phyloP scores from a whole-genome alignment of 2,329 filamentous ascomycete species.

The Penicillium sp. region DNA sequence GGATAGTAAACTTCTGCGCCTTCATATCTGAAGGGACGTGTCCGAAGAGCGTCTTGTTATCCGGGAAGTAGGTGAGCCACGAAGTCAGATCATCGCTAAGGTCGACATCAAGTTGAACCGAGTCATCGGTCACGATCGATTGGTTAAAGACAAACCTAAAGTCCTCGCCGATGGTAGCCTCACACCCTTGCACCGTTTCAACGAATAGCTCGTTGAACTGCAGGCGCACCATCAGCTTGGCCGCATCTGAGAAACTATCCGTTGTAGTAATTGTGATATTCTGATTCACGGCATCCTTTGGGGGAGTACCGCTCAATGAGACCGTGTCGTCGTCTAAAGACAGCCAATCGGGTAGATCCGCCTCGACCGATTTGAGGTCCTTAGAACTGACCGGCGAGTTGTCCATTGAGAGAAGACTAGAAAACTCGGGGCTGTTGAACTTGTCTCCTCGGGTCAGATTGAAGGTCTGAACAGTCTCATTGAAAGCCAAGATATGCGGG shows the following conservation, averaged over 20 bases:
- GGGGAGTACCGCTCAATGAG: slow-evolving; percentile 67
- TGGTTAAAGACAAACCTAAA: slow-evolving; percentile 55
- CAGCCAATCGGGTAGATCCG: slow-evolving; percentile 70
- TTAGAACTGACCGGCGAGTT: slow-evolving; percentile 53
- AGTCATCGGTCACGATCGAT: slow-evolving; percentile 45
- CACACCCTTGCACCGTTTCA: slow-evolving; percentile 49
- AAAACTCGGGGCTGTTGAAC: slow-evolving; percentile 59
- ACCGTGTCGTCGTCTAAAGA: slow-evolving; percentile 66
- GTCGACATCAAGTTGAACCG: slow-evolving; percentile 49
- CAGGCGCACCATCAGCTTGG: slow-evolving; percentile 61
- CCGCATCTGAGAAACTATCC: slow-evolving; percentile 63
- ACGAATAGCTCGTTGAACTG: slow-evolving; percentile 50
- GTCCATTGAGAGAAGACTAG: slow-evolving; percentile 61
- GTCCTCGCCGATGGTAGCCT: slow-evolving; percentile 53
- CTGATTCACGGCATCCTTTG: slow-evolving; percentile 59
- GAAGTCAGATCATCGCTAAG: slow-evolving; percentile 44
- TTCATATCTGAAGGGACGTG: slow-evolving; percentile 49
- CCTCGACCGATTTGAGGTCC: slow-evolving; percentile 58
- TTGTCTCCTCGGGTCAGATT: slow-evolving; percentile 60
- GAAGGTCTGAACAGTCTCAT: slow-evolving; percentile 59
- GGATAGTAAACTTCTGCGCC: slow-evolving; percentile 46
- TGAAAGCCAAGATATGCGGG: slow-evolving; percentile 69
- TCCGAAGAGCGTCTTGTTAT: slow-evolving; percentile 52
- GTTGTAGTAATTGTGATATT: slow-evolving; percentile 66
- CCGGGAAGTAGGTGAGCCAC: slow-evolving; percentile 57